Evolutionary conservation across 495 filamentous ascomycete genomes (phyloP), one percentile per base, ranked within the genome.

Genomic region (Friedmanniomyces simplex): DNA sequence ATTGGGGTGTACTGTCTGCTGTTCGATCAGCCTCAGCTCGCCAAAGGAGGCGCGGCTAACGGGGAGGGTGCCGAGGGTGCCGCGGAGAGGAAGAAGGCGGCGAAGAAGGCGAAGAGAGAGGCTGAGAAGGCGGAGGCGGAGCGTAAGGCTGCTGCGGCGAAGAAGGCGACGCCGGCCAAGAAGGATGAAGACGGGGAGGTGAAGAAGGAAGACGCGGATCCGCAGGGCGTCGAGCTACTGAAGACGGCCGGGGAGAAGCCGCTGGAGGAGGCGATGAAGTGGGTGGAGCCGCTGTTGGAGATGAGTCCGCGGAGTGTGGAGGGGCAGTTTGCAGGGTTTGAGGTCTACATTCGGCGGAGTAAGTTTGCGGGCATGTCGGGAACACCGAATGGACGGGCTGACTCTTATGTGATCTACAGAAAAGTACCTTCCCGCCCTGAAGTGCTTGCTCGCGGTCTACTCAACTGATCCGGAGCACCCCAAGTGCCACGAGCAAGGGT

Each of bases 61-160:
- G 77, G 76, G 0, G 72, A 73, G 54, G 78, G 79, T 21, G 76
- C 74, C 6, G 76, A 78, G 41, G 82, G 85, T 48, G 78, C 80
- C 0, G 80, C 80, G 4, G 90, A 96, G 65, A 78, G 80, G 54
- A 97, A 95, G 79, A 97, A 94, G 76, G 89, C 89, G 0, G 74
- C 87, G 37, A 96, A 96, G 78, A 98, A 97, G 74, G 91, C 91
- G 1, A 91, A 84, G 73, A 91, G 88, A 71, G 93, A 96, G 63
- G 86, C 87, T 12, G 89, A 95, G 67, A 85, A 87, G 65, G 83
- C 84, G 34, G 91, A 91, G 30, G 83, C 83, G 14, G 85, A 89
- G 60, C 81, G 79, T 58, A 91, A 87, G 71, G 84, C 87, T 25
- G 82, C 91, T 73, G 85, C 85, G 62, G 84, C 83, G 65, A 73